phyloP scores from a whole-genome alignment of 345 rosid genomes.

The Durio zibethinus region DNA sequence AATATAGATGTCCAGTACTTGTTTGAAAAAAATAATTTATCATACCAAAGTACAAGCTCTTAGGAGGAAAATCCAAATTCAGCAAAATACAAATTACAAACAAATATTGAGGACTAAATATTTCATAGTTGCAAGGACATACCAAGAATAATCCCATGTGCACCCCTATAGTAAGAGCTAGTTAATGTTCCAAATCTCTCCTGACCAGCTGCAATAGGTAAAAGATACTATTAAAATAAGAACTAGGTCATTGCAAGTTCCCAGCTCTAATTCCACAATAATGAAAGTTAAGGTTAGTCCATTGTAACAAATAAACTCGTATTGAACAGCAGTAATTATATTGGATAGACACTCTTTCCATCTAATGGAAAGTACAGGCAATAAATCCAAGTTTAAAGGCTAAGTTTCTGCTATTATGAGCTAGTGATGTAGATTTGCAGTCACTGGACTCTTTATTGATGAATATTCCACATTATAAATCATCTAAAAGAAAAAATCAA shows the following conservation, averaged over 20 bases:
- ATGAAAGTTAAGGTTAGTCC: neutral
- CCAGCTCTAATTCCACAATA: neutral
- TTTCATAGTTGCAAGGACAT: conserved; percentile 18
- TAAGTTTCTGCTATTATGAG: neutral
- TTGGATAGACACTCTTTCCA: neutral
- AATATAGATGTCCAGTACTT: neutral
- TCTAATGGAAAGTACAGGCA: neutral
- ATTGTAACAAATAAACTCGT: neutral
- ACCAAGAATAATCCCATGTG: conserved; percentile 95
- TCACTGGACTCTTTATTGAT: neutral
- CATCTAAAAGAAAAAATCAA: neutral
- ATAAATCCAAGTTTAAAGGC: neutral
- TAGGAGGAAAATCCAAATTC: neutral
- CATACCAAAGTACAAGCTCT: neutral
- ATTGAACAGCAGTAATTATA: neutral
- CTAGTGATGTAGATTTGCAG: neutral
- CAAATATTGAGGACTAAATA: neutral
- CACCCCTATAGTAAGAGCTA: conserved; percentile 90
- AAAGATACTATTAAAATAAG: neutral
- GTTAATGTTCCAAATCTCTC: conserved; percentile 84
- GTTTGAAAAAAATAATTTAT: neutral
- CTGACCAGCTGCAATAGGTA: conserved; percentile 74
- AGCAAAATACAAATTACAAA: neutral
- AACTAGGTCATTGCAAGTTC: neutral
- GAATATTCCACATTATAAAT: neutral